Evolutionary conservation across 495 filamentous ascomycete species (phyloP).

Genomic region (Penicillium malachiteum): DNA sequence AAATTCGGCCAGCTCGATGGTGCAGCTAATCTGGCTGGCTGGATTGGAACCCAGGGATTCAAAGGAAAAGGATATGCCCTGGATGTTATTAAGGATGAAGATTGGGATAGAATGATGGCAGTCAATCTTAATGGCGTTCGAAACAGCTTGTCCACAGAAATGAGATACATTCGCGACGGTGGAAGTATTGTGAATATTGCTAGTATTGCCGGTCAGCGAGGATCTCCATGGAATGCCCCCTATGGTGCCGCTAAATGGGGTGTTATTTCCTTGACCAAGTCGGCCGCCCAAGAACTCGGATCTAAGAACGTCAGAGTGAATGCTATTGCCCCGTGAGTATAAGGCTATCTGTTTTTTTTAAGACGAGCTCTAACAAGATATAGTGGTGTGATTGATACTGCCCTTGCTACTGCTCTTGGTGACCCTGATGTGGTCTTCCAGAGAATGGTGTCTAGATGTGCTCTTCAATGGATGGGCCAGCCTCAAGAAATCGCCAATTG

Average conservation of each 20-base stretch:
- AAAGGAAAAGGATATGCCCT: not conserved
- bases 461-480: not conserved
- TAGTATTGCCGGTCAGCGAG: not conserved
- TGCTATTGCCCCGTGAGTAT: not conserved
- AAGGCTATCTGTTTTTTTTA: not conserved
- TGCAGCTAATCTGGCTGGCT: not conserved
- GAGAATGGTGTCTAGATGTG: not conserved
- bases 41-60: not conserved
- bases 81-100: not conserved
- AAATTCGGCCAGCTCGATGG: not conserved
- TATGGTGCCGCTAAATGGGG: not conserved
- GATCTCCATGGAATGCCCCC: not conserved
- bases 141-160: not conserved
- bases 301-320: not conserved
- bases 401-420: not conserved
- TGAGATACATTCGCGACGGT: not conserved
- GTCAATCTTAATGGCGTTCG: not conserved
- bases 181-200: not conserved
- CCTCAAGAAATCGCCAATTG: not conserved
- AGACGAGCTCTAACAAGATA: not conserved
- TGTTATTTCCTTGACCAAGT: slow-evolving; percentile 2
- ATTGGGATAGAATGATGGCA: not conserved
- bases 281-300: not conserved
- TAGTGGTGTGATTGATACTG: not conserved
- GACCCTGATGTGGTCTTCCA: not conserved